Base-by-base conservation (phyloP, 2,329 filamentous ascomycete genomes). In the Scedosporium dehoogii region DNA sequence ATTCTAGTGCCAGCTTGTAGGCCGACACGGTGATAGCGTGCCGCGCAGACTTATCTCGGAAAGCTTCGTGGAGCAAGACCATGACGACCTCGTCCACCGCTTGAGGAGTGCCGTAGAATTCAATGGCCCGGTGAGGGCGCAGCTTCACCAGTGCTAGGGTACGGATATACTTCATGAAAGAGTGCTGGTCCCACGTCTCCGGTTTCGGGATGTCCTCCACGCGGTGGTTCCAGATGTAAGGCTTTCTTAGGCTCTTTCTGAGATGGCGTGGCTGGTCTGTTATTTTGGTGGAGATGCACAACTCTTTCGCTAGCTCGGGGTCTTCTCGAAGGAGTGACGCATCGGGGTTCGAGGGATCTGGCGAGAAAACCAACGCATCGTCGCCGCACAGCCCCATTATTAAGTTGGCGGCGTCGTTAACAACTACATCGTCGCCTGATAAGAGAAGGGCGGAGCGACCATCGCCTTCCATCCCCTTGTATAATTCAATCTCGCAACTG, bases 1-100 rank as follows among this genome's bases (percentile, higher is more conserved):
- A 80, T 0, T 69, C 70, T 46, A 83, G 70, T 4, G 79, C 79
- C 66, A 74, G 69, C 65, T 79, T 80, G 59, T 81, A 70, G 1
- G 76, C 71, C 0, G 73, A 64, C 5, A 70, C 69, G 0, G 79
- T 77, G 16, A 80, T 70, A 56, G 69, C 73, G 1, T 67, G 57
- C 16, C 67, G 68, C 0, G 76, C 69, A 1, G 68, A 65, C 0
- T 72, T 68, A 33, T 79, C 73, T 12, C 72, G 63, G 25, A 83
- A 78, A 0, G 75, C 72, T 2, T 67, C 63, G 38, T 73, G 65
- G 16, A 83, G 70, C 23, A 78, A 72, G 1, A 66, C 62, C 6
- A 78, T 69, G 6, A 76, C 72, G 5, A 75, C 73, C 3, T 71
- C 70, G 63, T 77, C 72, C 57, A 78, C 77, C 55, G 73, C 71